Evolutionary conservation across 495 filamentous ascomycete genomes (phyloP), one percentile per base, ranked within the genome.

Genomic region (Evernia prunastri): DNA sequence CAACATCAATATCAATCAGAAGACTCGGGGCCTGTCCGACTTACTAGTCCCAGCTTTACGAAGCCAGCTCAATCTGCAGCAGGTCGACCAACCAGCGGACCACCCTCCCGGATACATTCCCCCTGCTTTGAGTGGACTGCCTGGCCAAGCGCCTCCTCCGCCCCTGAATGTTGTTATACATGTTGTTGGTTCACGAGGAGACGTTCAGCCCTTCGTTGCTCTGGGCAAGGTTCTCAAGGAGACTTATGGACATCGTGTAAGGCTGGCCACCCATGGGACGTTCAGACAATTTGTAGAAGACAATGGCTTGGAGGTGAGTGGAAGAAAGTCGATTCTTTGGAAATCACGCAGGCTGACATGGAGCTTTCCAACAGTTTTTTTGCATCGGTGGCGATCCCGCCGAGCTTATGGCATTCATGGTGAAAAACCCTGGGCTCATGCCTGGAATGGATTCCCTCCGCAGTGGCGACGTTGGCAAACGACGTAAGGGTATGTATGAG

Each of bases 381-480:
- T 81, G 75, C 54, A 89, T 92, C 42, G 89, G 89, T 15, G 89
- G 89, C 36, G 87, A 92, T 71, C 89, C 90, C 20, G 79, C 85
- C 1, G 85, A 89, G 68, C 80, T 94, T 31, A 94, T 94, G 89
- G 83, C 87, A 4, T 92, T 89, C 68, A 91, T 92, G 89, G 89
- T 92, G 27, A 90, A 90, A 71, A 90, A 94, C 72, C 87, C 89
- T 17, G 87, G 89, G 2, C 77, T 94, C 61, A 86, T 92, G 74
- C 89, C 89, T 0, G 83, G 83, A 17, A 77, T 92, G 54, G 79
- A 86, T 57, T 80, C 85, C 6, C 74, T 93, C 25, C 81, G 82
- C 51, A 83, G 78, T 47, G 89, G 89, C 15, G 88, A 89, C 60
- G 82, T 93, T 42, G 79, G 79, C 3, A 79, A 82, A 66, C 78